Evolutionary conservation across 1,284 basidiomycete species (phyloP).

Genomic region (Fomitopsis betulina): DNA sequence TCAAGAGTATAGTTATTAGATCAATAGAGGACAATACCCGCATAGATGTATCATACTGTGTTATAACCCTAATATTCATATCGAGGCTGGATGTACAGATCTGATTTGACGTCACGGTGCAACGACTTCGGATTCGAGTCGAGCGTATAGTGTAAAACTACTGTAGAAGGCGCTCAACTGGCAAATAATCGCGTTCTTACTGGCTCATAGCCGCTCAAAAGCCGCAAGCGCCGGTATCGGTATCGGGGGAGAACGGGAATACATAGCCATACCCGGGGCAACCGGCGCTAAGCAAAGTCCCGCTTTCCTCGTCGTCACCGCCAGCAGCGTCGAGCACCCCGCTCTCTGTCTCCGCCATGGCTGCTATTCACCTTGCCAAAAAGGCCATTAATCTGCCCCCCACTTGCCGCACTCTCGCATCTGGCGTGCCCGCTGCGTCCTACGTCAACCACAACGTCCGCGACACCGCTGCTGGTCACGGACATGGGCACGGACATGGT

Average conservation of each 20-base stretch:
- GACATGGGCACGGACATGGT: slow-evolving; percentile 58
- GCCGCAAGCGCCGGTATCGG: slow-evolving; percentile 11
- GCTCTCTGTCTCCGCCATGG: slow-evolving; percentile 41
- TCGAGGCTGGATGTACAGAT: too few species aligned
- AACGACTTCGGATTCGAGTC: too few species aligned
- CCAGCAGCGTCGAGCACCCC: slow-evolving; percentile 20
- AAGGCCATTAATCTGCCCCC: slow-evolving; percentile 81
- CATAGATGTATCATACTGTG: not conserved
- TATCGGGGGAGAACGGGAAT: slow-evolving; percentile 15
- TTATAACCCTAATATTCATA: too few species aligned
- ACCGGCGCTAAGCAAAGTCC: slow-evolving; percentile 15
- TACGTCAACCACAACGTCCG: slow-evolving; percentile 67
- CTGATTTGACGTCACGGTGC: too few species aligned
- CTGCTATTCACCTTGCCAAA: slow-evolving; percentile 66
- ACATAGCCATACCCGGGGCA: slow-evolving; percentile 12
- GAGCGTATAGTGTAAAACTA: too few species aligned
- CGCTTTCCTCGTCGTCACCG: slow-evolving; percentile 23
- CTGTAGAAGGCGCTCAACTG: not conserved
- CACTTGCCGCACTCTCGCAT: slow-evolving; percentile 73
- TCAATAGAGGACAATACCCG: not conserved
- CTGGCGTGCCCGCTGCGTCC: slow-evolving; percentile 67
- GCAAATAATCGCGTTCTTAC: not conserved
- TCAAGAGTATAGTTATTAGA: not conserved
- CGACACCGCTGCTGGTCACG: slow-evolving; percentile 50
- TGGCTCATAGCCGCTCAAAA: slow-evolving; percentile 4